Evolutionary conservation across 2,329 filamentous ascomycete species (phyloP).

Genomic region (Aspergillus uvarum): DNA sequence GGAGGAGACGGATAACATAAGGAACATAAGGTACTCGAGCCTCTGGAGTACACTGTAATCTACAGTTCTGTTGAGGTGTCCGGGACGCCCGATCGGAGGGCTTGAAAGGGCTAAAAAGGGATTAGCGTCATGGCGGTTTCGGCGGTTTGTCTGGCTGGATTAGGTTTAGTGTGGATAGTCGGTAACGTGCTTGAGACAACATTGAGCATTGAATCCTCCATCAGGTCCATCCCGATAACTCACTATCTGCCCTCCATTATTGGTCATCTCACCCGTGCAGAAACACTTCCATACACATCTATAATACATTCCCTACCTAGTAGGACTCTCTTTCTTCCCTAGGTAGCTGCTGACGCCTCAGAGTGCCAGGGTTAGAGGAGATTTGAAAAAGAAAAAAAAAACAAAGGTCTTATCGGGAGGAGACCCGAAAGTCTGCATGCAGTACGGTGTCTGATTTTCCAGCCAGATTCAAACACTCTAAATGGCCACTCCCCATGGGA

Average conservation of each 20-base stretch:
- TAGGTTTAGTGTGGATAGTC: not conserved
- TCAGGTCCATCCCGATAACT: no score
- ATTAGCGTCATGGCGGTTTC: slow-evolving; percentile 7
- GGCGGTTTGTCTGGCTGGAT: slow-evolving; percentile 4
- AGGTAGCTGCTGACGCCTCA: no score
- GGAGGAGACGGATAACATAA: no score
- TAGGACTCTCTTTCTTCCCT: no score
- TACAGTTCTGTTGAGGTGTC: not conserved
- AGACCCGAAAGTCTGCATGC: not conserved
- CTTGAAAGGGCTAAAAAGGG: not conserved
- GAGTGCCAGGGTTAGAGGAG: no score
- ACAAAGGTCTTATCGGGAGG: not conserved
- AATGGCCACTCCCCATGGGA: slow-evolving; percentile 12
- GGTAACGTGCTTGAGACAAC: not conserved
- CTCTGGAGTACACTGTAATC: no score
- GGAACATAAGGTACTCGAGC: not conserved
- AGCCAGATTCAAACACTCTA: slow-evolving; percentile 9
- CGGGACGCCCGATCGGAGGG: not conserved
- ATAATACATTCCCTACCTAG: no score
- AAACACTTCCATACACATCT: no score
- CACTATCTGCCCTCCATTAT: no score
- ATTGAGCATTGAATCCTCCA: no score
- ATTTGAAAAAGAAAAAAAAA: no score
- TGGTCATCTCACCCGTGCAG: no score
- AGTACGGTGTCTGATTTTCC: not conserved